phyloP scores from a whole-genome alignment of 192 early-diverging fungal genomes.

The Entomortierella beljakovae region DNA sequence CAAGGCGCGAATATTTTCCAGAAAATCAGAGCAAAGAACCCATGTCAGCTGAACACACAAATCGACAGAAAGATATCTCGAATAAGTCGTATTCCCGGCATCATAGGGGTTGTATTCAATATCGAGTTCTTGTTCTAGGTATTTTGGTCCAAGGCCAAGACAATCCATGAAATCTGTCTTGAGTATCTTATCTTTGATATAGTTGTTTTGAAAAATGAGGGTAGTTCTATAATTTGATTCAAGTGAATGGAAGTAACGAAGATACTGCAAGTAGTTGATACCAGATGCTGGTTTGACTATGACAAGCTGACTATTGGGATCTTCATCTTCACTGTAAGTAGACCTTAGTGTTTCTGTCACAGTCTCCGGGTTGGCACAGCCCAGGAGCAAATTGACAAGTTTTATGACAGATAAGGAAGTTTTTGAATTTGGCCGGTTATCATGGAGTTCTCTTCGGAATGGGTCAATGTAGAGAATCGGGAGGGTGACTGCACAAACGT shows the following conservation, averaged over 20 bases:
- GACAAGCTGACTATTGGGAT: not conserved
- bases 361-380: not conserved
- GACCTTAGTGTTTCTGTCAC: conserved; percentile 10
- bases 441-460: conserved; percentile 1
- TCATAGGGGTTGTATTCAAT: conserved; percentile 25
- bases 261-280: conserved; percentile 22
- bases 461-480: conserved; percentile 27
- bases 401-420: not conserved
- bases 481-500: conserved; percentile 6
- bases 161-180: not conserved
- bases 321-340: not conserved
- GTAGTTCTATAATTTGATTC: not conserved
- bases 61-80: conserved; percentile 6
- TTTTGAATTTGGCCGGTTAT: not conserved
- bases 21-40: conserved; percentile 10
- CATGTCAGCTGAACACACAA: conserved; percentile 17
- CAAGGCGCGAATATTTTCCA: conserved; percentile 16
- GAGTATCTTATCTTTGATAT: not conserved
- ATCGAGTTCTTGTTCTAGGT: not conserved
- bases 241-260: conserved; percentile 8
- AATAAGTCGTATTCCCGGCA: not conserved
- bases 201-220: not conserved
- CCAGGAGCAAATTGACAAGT: not conserved
- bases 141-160: not conserved
- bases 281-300: too few species aligned